Conservation (phyloP, 306 rosid genomes). For the Vigna radiata region DNA sequence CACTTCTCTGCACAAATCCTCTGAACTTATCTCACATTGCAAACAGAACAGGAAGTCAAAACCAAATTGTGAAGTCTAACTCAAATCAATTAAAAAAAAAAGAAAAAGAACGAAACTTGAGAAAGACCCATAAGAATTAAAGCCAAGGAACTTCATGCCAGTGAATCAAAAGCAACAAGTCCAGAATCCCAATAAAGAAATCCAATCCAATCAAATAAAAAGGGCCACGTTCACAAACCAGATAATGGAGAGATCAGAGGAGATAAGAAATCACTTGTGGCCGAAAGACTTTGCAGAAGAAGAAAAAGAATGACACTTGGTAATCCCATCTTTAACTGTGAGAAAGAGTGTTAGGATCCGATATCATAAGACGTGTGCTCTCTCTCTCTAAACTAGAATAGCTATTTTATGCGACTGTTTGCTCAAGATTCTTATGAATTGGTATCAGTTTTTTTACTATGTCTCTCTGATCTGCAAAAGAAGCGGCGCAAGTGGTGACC, state of each 20-base stretch:
- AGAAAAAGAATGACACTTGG: constrained; percentile 40
- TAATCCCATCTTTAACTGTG: constrained; percentile 52
- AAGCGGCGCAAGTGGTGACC: not conserved
- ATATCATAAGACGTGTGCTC: not conserved
- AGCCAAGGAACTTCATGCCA: constrained; percentile 18
- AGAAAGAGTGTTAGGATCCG: not conserved
- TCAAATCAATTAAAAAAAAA: not conserved
- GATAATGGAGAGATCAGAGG: constrained; percentile 61
- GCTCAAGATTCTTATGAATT: not conserved
- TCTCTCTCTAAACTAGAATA: not conserved
- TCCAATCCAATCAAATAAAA: not conserved
- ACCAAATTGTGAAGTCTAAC: not conserved
- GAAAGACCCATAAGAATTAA: constrained; percentile 24
- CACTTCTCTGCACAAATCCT: constrained; percentile 62
- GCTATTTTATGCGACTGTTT: not conserved
- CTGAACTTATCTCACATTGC: constrained; percentile 48
- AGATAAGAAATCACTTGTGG: constrained; percentile 46
- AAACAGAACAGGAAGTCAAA: constrained; percentile 10
- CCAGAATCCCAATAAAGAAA: constrained; percentile 21
- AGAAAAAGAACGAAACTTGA: not conserved
- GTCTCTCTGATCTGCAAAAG: not conserved
- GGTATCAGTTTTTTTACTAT: not conserved
- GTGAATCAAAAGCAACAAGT: not conserved
- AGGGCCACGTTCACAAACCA: constrained; percentile 51
- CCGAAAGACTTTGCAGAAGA: constrained; percentile 47